Conservation (phyloP, 768 basidiomycete species). For the Mycena metata region DNA sequence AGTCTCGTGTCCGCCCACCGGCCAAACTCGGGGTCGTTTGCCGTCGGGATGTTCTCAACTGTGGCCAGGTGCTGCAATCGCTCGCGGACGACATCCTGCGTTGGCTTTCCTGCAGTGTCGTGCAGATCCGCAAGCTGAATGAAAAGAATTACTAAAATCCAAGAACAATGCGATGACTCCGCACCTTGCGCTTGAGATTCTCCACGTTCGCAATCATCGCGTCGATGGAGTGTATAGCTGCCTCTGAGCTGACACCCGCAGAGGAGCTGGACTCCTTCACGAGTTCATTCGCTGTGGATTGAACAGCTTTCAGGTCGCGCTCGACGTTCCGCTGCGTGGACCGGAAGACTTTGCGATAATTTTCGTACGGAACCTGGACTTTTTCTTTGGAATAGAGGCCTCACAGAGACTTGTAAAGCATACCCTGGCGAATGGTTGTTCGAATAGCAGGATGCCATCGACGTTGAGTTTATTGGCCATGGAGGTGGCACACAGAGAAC, state of each 20-base stretch:
- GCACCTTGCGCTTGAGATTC: constrained; percentile 90
- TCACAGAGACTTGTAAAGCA: constrained; percentile 34
- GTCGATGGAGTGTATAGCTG: constrained; percentile 74
- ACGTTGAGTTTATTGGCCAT: constrained; percentile 72
- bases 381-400: constrained; percentile 5
- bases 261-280: constrained; percentile 54
- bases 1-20: constrained; percentile 86
- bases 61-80: constrained; percentile 79
- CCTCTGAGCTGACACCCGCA: constrained; percentile 59
- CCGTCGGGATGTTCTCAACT: constrained; percentile 68
- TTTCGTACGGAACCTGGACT: constrained; percentile 87
- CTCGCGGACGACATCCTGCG: constrained; percentile 80
- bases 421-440: constrained; percentile 87
- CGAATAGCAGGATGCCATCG: constrained; percentile 84
- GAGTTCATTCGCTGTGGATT: constrained; percentile 72
- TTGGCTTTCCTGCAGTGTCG: constrained; percentile 65
- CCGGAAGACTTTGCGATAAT: constrained; percentile 90
- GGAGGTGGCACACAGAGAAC: background rate
- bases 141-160: background rate
- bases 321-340: constrained; percentile 86
- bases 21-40: constrained; percentile 69
- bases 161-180: constrained; percentile 32
- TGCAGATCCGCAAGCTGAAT: constrained; percentile 63
- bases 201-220: constrained; percentile 82
- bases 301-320: constrained; percentile 77